Percentiles rank a stretch among this genome's conserved stretches.
phyloP scores from a whole-genome alignment of 768 basidiomycete species.

The Peribolospora baueri region DNA sequence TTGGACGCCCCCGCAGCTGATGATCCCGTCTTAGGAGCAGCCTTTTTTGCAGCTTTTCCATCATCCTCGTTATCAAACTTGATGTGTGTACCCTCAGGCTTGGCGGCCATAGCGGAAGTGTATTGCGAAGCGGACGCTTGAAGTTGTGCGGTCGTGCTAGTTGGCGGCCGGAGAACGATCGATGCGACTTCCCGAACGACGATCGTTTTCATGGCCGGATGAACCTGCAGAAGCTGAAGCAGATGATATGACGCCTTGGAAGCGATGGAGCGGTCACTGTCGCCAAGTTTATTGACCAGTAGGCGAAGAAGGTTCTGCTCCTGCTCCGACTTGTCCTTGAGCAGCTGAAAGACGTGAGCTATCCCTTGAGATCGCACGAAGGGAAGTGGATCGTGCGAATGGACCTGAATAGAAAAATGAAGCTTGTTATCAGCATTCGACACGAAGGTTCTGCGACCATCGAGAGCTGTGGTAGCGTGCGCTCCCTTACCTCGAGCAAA shows the following conservation, averaged over 20 bases:
- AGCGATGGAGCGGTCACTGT: conserved; percentile 62
- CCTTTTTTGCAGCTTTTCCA: conserved; percentile 19
- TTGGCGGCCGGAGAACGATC: conserved; percentile 41
- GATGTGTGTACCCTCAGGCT: conserved; percentile 10
- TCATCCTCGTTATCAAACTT: conserved; percentile 8
- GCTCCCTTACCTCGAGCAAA: conserved; percentile 46
- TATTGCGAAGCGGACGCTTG: conserved; percentile 22
- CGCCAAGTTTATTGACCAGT: conserved; percentile 86
- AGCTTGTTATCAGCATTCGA: background rate
- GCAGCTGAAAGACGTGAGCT: conserved; percentile 47
- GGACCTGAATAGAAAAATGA: conserved; percentile 26
- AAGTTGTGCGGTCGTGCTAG: conserved; percentile 19
- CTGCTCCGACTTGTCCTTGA: conserved; percentile 80
- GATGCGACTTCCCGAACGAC: conserved; percentile 66
- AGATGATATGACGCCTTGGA: conserved; percentile 75
- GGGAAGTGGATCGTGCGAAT: conserved; percentile 59
- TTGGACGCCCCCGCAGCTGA: conserved; percentile 10
- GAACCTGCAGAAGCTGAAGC: conserved; percentile 64
- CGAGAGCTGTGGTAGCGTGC: background rate
- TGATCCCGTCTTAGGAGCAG: conserved; percentile 19
- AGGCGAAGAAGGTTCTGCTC: conserved; percentile 84
- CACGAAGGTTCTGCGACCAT: background rate
- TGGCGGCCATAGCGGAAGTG: conserved; percentile 23
- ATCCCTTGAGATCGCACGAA: conserved; percentile 74
- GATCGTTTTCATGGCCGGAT: conserved; percentile 77